Conservation (phyloP, 352 stramenopile species). For the Pythium phragmiticola region DNA sequence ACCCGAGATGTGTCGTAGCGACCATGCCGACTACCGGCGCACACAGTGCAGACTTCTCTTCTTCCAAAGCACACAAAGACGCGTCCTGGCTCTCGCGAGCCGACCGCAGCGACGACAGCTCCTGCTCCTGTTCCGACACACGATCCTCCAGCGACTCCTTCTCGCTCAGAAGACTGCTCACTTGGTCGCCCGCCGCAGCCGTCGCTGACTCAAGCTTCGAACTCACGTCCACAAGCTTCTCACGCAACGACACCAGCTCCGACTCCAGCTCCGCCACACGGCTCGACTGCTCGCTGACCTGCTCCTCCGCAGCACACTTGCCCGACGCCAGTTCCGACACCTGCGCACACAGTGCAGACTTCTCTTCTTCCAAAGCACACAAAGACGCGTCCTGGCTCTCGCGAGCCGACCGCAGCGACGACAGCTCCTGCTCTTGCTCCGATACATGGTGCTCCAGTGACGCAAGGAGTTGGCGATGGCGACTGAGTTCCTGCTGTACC, state of each 20-base stretch:
- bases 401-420: slow-evolving; percentile 8
- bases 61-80: slow-evolving; percentile 13
- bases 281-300: slow-evolving; percentile 7
- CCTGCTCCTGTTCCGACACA: slow-evolving; percentile 23
- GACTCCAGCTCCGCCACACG: slow-evolving; percentile 23
- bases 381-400: slow-evolving; percentile 21
- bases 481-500: slow-evolving; percentile 1
- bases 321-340: slow-evolving; percentile 15
- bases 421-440: slow-evolving; percentile 20
- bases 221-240: no score
- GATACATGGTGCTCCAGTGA: slow-evolving; percentile 24
- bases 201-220: no score
- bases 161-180: no score
- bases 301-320: slow-evolving; percentile 11
- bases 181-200: no score
- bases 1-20: slow-evolving; percentile 8
- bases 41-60: no score
- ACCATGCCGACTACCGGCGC: background rate
- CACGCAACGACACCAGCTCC: no score
- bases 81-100: slow-evolving; percentile 18
- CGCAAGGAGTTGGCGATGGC: slow-evolving; percentile 14
- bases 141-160: no score
- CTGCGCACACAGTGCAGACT: slow-evolving; percentile 8
- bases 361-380: slow-evolving; percentile 17
- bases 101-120: slow-evolving; percentile 16